Percentiles rank a stretch among this genome's conserved stretches.
These are phyloP conservation scores for Diplodia mutila DNA, from an alignment of 2,329 filamentous ascomycete genomes.

Conservation along the genomic window DNA sequence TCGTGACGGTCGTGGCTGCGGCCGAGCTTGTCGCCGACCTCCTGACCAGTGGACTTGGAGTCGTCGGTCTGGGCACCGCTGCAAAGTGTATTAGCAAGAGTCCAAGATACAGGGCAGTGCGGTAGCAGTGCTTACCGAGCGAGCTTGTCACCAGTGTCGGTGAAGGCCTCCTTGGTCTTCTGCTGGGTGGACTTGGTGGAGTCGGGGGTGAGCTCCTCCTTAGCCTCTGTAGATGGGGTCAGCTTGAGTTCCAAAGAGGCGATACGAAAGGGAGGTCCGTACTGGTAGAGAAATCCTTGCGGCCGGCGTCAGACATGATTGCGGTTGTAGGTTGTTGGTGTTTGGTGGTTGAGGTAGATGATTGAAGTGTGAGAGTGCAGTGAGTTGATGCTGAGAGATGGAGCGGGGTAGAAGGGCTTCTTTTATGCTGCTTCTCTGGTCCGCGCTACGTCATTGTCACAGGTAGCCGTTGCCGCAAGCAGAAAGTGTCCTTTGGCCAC, in stretches of 20 bases:
- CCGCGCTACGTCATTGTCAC: constrained; percentile 18
- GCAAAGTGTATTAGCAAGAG: constrained; percentile 31
- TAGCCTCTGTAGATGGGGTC: constrained; percentile 51
- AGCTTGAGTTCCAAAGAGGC: constrained; percentile 21
- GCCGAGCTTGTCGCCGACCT: constrained; percentile 46
- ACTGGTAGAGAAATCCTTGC: constrained; percentile 64
- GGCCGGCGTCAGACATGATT: constrained; percentile 63
- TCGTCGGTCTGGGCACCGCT: constrained; percentile 56
- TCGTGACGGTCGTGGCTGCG: constrained; percentile 45
- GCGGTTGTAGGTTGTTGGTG: constrained; percentile 45
- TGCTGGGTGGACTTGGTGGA: constrained; percentile 64
- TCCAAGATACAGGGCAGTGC: not conserved
- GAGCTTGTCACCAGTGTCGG: constrained; percentile 60
- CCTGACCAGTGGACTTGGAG: constrained; percentile 60
- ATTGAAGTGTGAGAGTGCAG: constrained; percentile 12
- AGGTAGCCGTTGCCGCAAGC: constrained; percentile 6
- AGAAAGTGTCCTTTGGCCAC: not conserved
- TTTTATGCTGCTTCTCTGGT: constrained; percentile 7
- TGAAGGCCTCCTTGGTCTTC: constrained; percentile 61
- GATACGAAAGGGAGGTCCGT: constrained; percentile 24
- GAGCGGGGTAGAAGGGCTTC: not conserved
- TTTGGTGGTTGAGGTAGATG: constrained; percentile 31
- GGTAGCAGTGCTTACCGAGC: constrained; percentile 47
- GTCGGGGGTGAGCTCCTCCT: constrained; percentile 62
- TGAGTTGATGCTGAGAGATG: constrained; percentile 26